Evolutionary conservation across 2,329 filamentous ascomycete species (phyloP), one percentile per base, ranked within the genome.

Genomic region (Akanthomyces lecanii): DNA sequence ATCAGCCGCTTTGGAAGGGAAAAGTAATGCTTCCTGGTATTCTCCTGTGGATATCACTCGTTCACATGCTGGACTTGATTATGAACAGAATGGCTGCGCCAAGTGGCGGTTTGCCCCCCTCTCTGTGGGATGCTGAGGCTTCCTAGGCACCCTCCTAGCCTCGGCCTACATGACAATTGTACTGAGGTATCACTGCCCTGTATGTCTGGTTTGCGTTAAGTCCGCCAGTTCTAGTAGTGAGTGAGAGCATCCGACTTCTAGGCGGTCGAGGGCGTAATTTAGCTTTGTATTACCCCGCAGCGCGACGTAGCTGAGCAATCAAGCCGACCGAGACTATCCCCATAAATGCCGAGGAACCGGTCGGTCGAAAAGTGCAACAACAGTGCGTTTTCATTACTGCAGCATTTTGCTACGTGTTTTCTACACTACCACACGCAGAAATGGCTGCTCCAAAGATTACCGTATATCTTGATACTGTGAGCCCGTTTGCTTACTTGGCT

Each of bases 401-500:
- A 7, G 51, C 21, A 33, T 33, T 14, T 42, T 11, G 45, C 23
- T 21, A 12, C 7, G 38, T 18, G 21, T 3, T 18, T 14, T 36
- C 16, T 11, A 14, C 18, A 16, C 8, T 11, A 21, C 12, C 40
- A 14, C 40, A 5, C 14, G 30, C 18, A 25, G 45, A 14, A 4
- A 62, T 58, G 55, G 28, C 63, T 38, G 8, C 53, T 60, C 66
- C 70, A 62, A 73, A 71, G 63, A 76, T 78, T 56, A 76, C 71
- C 3, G 70, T 77, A 44, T 78, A 74, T 62, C 67, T 78, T 10
- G 76, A 79, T 67, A 70, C 71, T 44, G 74, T 78, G 61, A 77
- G 75, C 62, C 76, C 76, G 1, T 78, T 78, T 64, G 72, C 72
- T 2, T 78, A 78, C 61, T 67, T 72, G 62, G 75, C 74, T 4